A percentile compares a stretch with the other conserved stretches of the same genome.
Evolutionary conservation across 2,329 filamentous ascomycete genomes (phyloP).

Genomic region (Xylaria sp.): DNA sequence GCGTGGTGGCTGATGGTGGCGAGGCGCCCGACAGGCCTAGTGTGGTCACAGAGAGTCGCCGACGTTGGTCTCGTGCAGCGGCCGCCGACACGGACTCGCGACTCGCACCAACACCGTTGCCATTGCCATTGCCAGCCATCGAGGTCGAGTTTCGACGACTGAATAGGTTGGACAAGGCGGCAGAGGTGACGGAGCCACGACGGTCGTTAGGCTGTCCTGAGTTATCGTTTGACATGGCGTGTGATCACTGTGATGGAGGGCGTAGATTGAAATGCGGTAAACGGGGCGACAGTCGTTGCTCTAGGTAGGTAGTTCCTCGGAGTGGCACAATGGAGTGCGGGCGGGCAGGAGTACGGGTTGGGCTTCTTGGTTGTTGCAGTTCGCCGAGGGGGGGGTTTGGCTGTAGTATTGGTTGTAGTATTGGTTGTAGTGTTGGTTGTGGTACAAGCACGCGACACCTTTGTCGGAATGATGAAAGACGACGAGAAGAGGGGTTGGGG

Average conservation of each 20-base stretch:
- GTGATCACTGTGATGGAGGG: background rate
- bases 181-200: constrained; percentile 62
- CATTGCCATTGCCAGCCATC: constrained; percentile 41
- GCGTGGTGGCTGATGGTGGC: constrained; percentile 58
- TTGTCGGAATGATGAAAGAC: constrained; percentile 19
- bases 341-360: background rate
- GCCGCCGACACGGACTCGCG: constrained; percentile 35
- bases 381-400: too few species aligned
- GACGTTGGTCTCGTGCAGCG: constrained; percentile 54
- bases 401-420: background rate
- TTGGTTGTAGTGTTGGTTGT: background rate
- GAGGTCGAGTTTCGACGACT: constrained; percentile 60
- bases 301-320: background rate
- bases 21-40: constrained; percentile 75
- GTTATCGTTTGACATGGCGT: constrained; percentile 43
- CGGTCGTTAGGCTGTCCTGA: constrained; percentile 45
- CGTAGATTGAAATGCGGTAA: background rate
- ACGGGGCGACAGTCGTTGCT: background rate
- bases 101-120: constrained; percentile 36
- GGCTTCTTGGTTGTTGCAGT: background rate
- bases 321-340: constrained; percentile 4
- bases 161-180: constrained; percentile 64
- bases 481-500: background rate
- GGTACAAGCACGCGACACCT: constrained; percentile 17
- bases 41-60: constrained; percentile 76